Evolutionary conservation across 768 basidiomycete species (phyloP).

Genomic region (Boletus pseudo-olivaceus): DNA sequence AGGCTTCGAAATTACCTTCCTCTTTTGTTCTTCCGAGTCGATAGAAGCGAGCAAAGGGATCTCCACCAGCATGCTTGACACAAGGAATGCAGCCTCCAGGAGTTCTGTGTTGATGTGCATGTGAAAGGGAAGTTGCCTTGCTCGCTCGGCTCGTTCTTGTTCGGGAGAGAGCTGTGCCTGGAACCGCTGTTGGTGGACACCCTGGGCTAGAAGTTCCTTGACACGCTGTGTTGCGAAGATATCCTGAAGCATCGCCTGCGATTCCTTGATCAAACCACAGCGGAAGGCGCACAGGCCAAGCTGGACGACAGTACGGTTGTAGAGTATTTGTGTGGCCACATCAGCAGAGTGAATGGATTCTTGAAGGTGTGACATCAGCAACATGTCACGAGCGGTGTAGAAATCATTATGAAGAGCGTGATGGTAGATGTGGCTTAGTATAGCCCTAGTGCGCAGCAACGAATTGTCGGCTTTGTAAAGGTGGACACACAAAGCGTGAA

Average conservation of each 20-base stretch:
- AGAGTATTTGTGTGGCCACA: slow-evolving; percentile 94
- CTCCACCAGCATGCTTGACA: slow-evolving; percentile 98
- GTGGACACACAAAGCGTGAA: slow-evolving; percentile 85
- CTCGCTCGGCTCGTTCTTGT: slow-evolving; percentile 95
- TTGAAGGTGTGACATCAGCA: slow-evolving; percentile 98
- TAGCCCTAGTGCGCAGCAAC: slow-evolving; percentile 90
- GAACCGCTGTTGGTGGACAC: slow-evolving; percentile 90
- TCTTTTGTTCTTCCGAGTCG: slow-evolving; percentile 89
- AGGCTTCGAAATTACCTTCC: slow-evolving; percentile 93
- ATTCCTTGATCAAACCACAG: slow-evolving; percentile 89
- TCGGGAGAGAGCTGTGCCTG: slow-evolving; percentile 79
- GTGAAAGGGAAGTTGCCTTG: slow-evolving; percentile 96
- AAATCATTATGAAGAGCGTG: slow-evolving; percentile 96
- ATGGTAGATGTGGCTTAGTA: slow-evolving; percentile 97
- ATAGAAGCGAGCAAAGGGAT: slow-evolving; percentile 93
- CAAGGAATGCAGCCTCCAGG: slow-evolving; percentile 94
- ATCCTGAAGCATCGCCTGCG: slow-evolving; percentile 88
- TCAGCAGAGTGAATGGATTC: slow-evolving; percentile 96
- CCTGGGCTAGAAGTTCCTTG: slow-evolving; percentile 95
- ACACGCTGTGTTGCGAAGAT: slow-evolving; percentile 96
- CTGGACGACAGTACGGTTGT: slow-evolving; percentile 97
- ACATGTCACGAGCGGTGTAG: slow-evolving; percentile 95
- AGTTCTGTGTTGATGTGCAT: slow-evolving; percentile 99
- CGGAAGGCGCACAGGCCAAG: slow-evolving; percentile 97
- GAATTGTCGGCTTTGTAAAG: slow-evolving; percentile 92